Percentiles rank a stretch among this genome's conserved stretches.
Evolutionary conservation across 768 basidiomycete genomes (phyloP).

Genomic region (Auricularia sp.): DNA sequence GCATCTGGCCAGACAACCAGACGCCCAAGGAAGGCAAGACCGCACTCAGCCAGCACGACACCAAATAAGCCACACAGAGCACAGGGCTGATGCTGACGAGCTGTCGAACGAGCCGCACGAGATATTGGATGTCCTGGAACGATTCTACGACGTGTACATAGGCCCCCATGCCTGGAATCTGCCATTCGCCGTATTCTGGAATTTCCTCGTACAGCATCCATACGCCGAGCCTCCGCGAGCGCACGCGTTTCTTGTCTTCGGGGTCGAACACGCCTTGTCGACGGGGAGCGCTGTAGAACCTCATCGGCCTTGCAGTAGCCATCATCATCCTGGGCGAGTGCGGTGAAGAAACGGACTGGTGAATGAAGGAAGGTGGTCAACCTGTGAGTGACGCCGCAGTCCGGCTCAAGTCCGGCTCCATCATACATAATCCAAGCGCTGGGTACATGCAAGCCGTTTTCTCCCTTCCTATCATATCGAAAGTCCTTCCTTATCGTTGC

Average conservation of each 20-base stretch:
- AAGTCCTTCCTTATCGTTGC: too few relatives aligned
- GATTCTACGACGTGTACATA: conserved; percentile 37
- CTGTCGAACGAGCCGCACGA: conserved; percentile 59
- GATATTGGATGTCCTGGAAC: conserved; percentile 43
- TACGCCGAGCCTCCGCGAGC: conserved; percentile 54
- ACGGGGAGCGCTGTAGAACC: too few relatives aligned
- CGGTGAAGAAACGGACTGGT: too few relatives aligned
- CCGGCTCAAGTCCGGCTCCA: too few relatives aligned
- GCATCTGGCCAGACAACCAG: conserved; percentile 1
- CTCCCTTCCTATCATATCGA: too few relatives aligned
- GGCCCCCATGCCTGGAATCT: conserved; percentile 27
- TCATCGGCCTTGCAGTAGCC: too few relatives aligned
- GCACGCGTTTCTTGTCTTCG: conserved; percentile 32
- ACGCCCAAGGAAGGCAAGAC: conserved; percentile 54
- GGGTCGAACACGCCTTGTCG: conserved; percentile 26
- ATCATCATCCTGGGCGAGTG: too few relatives aligned
- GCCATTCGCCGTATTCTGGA: conserved; percentile 14
- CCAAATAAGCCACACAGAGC: conserved; percentile 38
- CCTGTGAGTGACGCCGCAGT: too few relatives aligned
- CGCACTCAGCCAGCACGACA: conserved; percentile 33
- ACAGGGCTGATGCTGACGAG: conserved; percentile 45
- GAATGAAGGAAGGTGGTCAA: too few relatives aligned
- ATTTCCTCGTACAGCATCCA: conserved; percentile 72
- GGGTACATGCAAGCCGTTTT: too few relatives aligned
- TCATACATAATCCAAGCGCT: too few relatives aligned